Evolutionary conservation across 2,329 filamentous ascomycete genomes (phyloP), one percentile per base, ranked within the genome.

Genomic region (Pseudocercospora crystallina): DNA sequence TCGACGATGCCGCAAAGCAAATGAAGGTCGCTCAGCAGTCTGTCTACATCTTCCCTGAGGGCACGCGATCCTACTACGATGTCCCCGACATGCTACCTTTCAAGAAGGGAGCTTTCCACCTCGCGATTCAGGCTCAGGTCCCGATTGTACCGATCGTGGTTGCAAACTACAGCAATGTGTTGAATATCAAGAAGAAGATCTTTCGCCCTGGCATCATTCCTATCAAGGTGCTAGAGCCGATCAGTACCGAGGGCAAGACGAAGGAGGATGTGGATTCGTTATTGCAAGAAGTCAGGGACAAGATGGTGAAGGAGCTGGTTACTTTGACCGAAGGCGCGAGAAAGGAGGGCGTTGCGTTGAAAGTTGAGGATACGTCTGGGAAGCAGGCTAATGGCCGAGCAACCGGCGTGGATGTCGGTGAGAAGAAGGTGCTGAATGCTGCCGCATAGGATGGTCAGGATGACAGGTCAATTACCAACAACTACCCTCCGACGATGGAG

Each of bases 41-140:
- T 71, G 88, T 92, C 62, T 92, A 84, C 75, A 90, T 92, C 74
- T 92, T 92, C 71, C 87, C 88, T 52, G 94, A 99, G 75, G 94
- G 94, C 43, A 99, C 94, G 1, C 82, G 94, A 60, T 95, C 89
- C 69, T 96, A 97, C 74, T 80, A 87, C 50, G 83, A 86, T 62
- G 85, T 91, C 47, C 88, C 94, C 1, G 82, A 80, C 52, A 74
- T 99, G 63, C 77, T 97, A 47, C 89, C 90, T n/a, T 99, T 97
- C 80, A 99, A 99, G 76, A 99, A 99, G 78, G 94, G 94, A 53
- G 94, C 92, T 40, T 99, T 99, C 73, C 92, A 99, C 71, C 80
- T 99, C 31, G 94, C 94, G 39, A 83, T 99, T 14, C 89, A 97
- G 77, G 92, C 92, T 2, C 87, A 90, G 59, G 94, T 96, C 5